Percentiles rank a stretch among this genome's conserved stretches.
These are phyloP conservation scores for Colletotrichum liriopes DNA, from an alignment of 2,329 filamentous ascomycete genomes.

Conservation along the genomic window DNA sequence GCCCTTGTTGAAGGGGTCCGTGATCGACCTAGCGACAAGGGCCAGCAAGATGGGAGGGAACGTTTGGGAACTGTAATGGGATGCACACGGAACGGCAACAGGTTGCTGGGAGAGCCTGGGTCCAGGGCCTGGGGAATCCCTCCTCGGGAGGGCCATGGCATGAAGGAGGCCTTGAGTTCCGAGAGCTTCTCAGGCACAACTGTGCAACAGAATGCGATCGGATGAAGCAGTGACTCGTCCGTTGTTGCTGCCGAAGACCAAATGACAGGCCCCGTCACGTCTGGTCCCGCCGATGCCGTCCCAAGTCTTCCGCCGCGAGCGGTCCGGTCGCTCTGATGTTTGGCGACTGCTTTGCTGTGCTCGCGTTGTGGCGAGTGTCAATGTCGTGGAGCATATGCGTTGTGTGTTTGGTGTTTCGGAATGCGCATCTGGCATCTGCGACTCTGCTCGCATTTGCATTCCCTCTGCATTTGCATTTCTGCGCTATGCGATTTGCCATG, in stretches of 20 bases:
- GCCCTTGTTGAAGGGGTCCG: constrained; percentile 40
- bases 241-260: constrained; percentile 21
- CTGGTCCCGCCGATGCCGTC: constrained; percentile 31
- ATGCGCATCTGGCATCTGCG: constrained; percentile 16
- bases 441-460: constrained; percentile 14
- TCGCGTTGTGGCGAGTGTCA: background rate
- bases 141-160: constrained; percentile 28
- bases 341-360: constrained; percentile 18
- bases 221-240: constrained; percentile 42
- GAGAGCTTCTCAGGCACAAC: constrained; percentile 36
- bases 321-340: constrained; percentile 32
- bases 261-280: constrained; percentile 29
- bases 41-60: constrained; percentile 32
- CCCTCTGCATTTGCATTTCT: constrained; percentile 19
- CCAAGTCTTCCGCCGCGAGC: constrained; percentile 36
- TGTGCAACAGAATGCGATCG: constrained; percentile 37
- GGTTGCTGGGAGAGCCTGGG: constrained; percentile 30
- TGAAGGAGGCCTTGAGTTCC: constrained; percentile 38
- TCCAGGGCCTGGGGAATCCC: constrained; percentile 29
- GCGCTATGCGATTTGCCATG: constrained; percentile 36
- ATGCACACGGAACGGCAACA: constrained; percentile 41
- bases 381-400: constrained; percentile 7
- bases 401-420: constrained; percentile 11
- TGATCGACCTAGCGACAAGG: constrained; percentile 43
- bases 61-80: constrained; percentile 31